Evolutionary conservation across 306 rosid species (phyloP).

Genomic region (Adenanthera pavonina): DNA sequence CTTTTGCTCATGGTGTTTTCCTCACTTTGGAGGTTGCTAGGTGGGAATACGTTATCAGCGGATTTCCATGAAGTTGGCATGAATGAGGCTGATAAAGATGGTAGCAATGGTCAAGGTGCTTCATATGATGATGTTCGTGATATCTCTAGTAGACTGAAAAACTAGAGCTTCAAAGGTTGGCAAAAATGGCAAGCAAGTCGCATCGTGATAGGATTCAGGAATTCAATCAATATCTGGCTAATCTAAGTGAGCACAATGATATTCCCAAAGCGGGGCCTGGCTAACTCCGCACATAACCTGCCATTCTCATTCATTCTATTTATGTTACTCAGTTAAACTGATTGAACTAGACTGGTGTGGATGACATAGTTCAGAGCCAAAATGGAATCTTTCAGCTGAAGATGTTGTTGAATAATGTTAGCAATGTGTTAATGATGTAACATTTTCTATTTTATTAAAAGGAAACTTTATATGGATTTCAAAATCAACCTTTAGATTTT

Average conservation of each 20-base stretch:
- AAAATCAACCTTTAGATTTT: too few relatives aligned
- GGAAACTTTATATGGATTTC: too few relatives aligned
- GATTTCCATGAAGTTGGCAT: constrained; percentile 13
- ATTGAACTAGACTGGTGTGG: neutral
- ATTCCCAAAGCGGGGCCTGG: constrained; percentile 57
- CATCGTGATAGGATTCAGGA: constrained; percentile 42
- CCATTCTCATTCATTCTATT: neutral
- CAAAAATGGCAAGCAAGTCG: constrained; percentile 42
- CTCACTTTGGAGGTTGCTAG: constrained; percentile 13
- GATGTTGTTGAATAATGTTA: neutral
- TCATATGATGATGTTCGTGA: constrained; percentile 34
- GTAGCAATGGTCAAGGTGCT: neutral
- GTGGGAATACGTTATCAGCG: constrained; percentile 24
- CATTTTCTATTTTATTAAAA: neutral
- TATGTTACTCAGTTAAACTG: neutral
- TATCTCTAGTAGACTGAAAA: constrained; percentile 45
- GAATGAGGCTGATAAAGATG: constrained; percentile 23
- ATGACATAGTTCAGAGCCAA: neutral
- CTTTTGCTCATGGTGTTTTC: neutral
- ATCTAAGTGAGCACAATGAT: constrained; percentile 52
- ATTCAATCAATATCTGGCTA: constrained; percentile 47
- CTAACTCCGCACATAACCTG: neutral
- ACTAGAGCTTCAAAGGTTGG: constrained; percentile 33
- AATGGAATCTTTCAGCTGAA: neutral
- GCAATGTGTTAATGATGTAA: neutral